Percentiles rank a stretch among this genome's conserved stretches.
Conservation (phyloP, 2,329 filamentous ascomycete species). For the Exophiala spinifera region DNA sequence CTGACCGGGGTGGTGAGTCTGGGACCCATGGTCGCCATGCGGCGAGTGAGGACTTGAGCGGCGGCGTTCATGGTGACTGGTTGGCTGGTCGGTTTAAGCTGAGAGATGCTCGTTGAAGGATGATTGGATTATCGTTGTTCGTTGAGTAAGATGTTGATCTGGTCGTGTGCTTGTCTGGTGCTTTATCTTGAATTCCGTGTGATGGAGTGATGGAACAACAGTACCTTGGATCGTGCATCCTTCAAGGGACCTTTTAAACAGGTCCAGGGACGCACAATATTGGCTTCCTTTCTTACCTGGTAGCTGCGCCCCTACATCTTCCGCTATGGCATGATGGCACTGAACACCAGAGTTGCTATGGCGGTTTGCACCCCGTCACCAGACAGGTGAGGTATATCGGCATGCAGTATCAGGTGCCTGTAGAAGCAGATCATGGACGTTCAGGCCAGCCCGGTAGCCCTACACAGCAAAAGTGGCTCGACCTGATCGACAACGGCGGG, state of each 20-base stretch:
- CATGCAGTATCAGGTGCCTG: conserved; percentile 7
- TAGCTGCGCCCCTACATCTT: background rate
- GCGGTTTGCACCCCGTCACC: conserved; percentile 9
- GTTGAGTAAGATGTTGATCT: background rate
- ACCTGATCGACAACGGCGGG: conserved; percentile 8
- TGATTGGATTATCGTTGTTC: conserved; percentile 2
- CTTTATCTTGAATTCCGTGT: background rate
- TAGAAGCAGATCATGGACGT: conserved; percentile 17
- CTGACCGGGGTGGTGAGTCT: conserved; percentile 19
- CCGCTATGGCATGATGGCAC: background rate
- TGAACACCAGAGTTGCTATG: background rate
- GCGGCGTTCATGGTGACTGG: conserved; percentile 20
- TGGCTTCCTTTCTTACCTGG: background rate
- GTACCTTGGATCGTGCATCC: background rate
- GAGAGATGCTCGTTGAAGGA: too few species aligned
- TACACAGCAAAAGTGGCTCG: background rate
- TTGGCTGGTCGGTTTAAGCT: background rate
- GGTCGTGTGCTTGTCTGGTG: conserved; percentile 1
- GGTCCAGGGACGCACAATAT: background rate
- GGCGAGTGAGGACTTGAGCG: conserved; percentile 19
- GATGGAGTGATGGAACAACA: conserved; percentile 3
- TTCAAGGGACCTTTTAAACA: conserved; percentile 8
- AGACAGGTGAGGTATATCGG: conserved; percentile 6
- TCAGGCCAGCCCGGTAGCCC: background rate
- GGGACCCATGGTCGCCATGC: conserved; percentile 15